Evolutionary conservation across 1,284 basidiomycete species (phyloP).

Genomic region (Hemileia vastatrix): DNA sequence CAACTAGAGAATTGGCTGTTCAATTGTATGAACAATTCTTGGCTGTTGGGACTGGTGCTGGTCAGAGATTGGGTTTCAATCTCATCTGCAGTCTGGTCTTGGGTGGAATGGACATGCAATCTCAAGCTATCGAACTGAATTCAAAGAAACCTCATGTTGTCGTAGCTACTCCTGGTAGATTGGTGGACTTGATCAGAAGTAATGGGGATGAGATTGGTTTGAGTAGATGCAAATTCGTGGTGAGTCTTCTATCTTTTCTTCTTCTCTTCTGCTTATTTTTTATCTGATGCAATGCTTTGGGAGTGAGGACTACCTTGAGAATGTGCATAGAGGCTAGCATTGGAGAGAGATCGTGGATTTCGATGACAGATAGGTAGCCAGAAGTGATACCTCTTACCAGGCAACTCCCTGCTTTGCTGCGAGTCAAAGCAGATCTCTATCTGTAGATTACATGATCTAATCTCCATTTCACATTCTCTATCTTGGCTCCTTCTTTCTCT

Average conservation of each 20-base stretch:
- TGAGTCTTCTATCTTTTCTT: slow-evolving; percentile 45
- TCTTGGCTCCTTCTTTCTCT: neutral
- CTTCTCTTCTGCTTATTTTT: neutral
- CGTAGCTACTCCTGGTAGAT: slow-evolving; percentile 85
- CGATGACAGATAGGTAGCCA: neutral
- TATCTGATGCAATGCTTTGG: no score
- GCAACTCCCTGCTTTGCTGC: neutral
- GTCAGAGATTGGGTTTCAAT: no score
- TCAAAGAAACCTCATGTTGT: slow-evolving; percentile 83
- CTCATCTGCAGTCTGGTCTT: slow-evolving; percentile 78
- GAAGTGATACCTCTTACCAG: neutral
- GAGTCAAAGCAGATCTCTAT: no score
- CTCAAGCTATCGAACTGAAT: slow-evolving; percentile 76
- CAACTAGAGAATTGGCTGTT: slow-evolving; percentile 90
- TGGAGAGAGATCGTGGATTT: neutral
- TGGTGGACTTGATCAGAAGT: slow-evolving; percentile 79
- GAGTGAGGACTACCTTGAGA: neutral
- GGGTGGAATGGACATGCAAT: slow-evolving; percentile 97
- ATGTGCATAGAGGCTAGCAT: neutral
- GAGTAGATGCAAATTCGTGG: slow-evolving; percentile 72
- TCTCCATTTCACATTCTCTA: no score
- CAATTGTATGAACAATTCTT: slow-evolving; percentile 94
- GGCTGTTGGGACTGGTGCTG: slow-evolving; percentile 69
- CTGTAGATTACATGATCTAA: no score
- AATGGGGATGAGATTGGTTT: slow-evolving; percentile 66